Percentiles rank a stretch among this genome's conserved stretches.
Conservation (phyloP, 768 basidiomycete genomes). For the Serendipita sp. region DNA sequence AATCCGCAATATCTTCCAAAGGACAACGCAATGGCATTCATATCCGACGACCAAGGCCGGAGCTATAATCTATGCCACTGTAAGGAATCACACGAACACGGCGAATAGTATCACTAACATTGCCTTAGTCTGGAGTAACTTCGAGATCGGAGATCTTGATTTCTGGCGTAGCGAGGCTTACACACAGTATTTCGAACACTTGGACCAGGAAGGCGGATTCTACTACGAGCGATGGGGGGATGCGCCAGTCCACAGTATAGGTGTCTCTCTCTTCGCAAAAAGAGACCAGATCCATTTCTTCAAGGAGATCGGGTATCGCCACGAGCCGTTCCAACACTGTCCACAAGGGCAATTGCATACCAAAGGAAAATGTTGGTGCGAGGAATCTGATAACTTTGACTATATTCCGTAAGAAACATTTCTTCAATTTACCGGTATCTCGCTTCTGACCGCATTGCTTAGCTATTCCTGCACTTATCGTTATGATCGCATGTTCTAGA, state of each 20-base stretch:
- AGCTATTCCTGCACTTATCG: slow-evolving; percentile 5
- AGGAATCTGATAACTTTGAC: slow-evolving; percentile 48
- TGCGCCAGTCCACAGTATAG: slow-evolving; percentile 77
- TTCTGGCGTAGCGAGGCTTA: slow-evolving; percentile 79
- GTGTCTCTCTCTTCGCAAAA: slow-evolving; percentile 72
- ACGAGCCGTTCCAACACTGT: slow-evolving; percentile 91
- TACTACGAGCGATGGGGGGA: slow-evolving; percentile 96
- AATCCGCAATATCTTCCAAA: slow-evolving; percentile 46
- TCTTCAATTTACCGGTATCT: not conserved
- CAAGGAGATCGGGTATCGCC: slow-evolving; percentile 84
- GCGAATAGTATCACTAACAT: not conserved
- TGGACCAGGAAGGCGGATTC: slow-evolving; percentile 71
- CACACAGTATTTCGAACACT: slow-evolving; percentile 62
- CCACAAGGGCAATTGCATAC: slow-evolving; percentile 60
- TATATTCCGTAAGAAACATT: not conserved
- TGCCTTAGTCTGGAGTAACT: slow-evolving; percentile 76
- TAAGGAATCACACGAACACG: slow-evolving; percentile 17
- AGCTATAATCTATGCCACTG: slow-evolving; percentile 68
- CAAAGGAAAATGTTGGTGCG: slow-evolving; percentile 78
- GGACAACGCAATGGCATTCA: slow-evolving; percentile 55
- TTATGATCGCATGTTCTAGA: not conserved
- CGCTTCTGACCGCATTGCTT: not conserved
- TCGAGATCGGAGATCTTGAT: slow-evolving; percentile 75
- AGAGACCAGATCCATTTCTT: slow-evolving; percentile 93
- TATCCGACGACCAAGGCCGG: slow-evolving; percentile 59